A percentile compares a stretch with the other conserved stretches of the same genome.
These are phyloP conservation scores for Ensete glaucum DNA, from an alignment of 176 grass and related monocot genomes.

Conservation along the genomic window DNA sequence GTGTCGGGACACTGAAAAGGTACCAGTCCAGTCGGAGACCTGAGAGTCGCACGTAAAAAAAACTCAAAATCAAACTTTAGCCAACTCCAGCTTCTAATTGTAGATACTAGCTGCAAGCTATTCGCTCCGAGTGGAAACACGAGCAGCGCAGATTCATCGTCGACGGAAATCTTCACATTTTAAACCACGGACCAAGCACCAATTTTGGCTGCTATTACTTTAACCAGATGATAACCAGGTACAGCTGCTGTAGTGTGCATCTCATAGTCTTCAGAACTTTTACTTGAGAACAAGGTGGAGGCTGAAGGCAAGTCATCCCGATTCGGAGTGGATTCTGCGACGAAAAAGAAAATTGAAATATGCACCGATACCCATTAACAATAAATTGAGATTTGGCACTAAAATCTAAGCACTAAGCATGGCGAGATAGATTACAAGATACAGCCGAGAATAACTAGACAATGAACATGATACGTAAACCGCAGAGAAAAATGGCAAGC, in stretches of 20 bases:
- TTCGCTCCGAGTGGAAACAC: not conserved
- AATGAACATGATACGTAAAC: not conserved
- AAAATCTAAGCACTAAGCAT: not conserved
- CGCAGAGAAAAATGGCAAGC: not conserved
- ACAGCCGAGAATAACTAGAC: not conserved
- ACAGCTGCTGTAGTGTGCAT: not conserved
- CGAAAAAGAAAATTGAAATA: not conserved
- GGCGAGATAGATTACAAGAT: no score
- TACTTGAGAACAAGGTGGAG: not conserved
- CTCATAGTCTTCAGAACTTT: not conserved
- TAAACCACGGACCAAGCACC: not conserved
- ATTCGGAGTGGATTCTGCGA: not conserved
- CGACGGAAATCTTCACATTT: not conserved
- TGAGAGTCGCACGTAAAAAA: no score
- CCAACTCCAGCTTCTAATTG: no score
- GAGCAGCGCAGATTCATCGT: not conserved
- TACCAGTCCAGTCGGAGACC: no score
- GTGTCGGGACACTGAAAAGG: no score
- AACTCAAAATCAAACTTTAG: not conserved
- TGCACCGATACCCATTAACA: not conserved
- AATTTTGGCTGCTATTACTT: not conserved
- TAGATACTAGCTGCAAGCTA: not conserved
- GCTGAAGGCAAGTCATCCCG: not conserved
- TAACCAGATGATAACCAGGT: not conserved
- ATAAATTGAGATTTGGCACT: not conserved